phyloP scores from a whole-genome alignment of 1,139 yeast genomes.

The Yamadazyma mexicana region DNA sequence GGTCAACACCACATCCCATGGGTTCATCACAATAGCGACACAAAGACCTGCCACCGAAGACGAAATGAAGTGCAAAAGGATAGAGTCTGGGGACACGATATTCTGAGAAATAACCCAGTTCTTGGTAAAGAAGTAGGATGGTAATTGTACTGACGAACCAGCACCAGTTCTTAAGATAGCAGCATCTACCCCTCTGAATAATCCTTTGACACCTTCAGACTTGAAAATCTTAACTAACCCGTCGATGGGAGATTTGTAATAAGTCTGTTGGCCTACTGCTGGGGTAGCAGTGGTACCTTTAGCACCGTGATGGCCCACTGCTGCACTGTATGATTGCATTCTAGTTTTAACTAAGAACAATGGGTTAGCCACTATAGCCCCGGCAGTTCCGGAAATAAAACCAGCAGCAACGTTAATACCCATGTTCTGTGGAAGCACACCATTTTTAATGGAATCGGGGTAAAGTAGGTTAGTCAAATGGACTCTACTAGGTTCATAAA shows the following conservation, averaged over 20 bases:
- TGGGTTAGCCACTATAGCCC: constrained; percentile 90
- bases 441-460: constrained; percentile 44
- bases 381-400: constrained; percentile 80
- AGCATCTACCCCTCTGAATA: constrained; percentile 91
- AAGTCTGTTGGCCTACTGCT: constrained; percentile 88
- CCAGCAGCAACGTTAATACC: constrained; percentile 80
- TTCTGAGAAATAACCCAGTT: constrained; percentile 49
- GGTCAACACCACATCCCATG: constrained; percentile 93
- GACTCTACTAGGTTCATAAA: constrained; percentile 84
- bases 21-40: constrained; percentile 94
- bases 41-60: constrained; percentile 86
- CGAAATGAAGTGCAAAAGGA: constrained; percentile 70
- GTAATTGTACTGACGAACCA: constrained; percentile 93
- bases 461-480: constrained; percentile 54
- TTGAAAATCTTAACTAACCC: constrained; percentile 65
- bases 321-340: constrained; percentile 76
- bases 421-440: constrained; percentile 55
- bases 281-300: constrained; percentile 20
- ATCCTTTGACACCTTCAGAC: constrained; percentile 74
- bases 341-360: constrained; percentile 89
- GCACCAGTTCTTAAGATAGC: constrained; percentile 93
- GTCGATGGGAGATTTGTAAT: constrained; percentile 66
- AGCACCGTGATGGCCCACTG: constrained; percentile 25
- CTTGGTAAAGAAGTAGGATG: constrained; percentile 84
- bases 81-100: constrained; percentile 58